These are phyloP conservation scores for Diospyros kaki DNA, from an alignment of 148 eudicot genomes.

Conservation along the genomic window DNA sequence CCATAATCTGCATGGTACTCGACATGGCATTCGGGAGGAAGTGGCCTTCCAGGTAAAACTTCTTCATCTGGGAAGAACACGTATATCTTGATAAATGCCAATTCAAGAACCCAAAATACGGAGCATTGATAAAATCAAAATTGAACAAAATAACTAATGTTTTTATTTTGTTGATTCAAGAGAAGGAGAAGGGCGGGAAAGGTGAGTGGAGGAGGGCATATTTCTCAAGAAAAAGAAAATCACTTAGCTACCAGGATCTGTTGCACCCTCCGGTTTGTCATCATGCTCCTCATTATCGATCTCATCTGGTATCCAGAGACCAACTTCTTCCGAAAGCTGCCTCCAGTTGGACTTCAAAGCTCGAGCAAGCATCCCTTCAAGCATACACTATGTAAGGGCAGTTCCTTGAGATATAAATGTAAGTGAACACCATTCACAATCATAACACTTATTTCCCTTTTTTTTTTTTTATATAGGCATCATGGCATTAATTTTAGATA, in stretches of 20 bases:
- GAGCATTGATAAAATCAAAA: background rate
- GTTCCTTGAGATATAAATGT: background rate
- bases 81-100: background rate
- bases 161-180: too few relatives aligned
- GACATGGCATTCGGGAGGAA: conserved; percentile 74
- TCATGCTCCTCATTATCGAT: conserved; percentile 54
- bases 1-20: conserved; percentile 82
- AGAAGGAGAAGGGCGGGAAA: too few relatives aligned
- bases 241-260: conserved; percentile 56
- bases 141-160: too few relatives aligned
- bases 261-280: conserved; percentile 74
- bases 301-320: conserved; percentile 73
- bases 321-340: conserved; percentile 61
- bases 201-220: background rate
- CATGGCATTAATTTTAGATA: background rate
- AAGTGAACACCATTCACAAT: too few relatives aligned
- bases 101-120: background rate
- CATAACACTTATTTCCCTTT: too few relatives aligned
- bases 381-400: conserved; percentile 5
- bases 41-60: conserved; percentile 64
- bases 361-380: conserved; percentile 45
- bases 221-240: background rate
- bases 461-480: too few relatives aligned
- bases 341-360: conserved; percentile 67
- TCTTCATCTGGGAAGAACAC: conserved; percentile 48